Evolutionary conservation across 176 grass and related monocot species (phyloP), one percentile per base, ranked within the genome.

Genomic region (Alloteropsis semialata): DNA sequence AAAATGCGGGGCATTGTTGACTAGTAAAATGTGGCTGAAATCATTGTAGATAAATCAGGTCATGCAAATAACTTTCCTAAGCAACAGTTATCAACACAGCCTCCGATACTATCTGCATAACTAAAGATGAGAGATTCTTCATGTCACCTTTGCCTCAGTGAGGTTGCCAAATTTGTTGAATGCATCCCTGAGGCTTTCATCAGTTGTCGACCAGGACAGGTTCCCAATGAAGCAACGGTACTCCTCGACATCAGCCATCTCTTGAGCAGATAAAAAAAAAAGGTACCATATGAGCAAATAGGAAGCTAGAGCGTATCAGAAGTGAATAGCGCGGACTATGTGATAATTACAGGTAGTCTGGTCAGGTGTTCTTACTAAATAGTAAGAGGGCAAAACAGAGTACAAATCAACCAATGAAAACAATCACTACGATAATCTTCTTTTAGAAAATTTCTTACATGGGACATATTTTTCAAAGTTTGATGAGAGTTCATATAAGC

Each of bases 221-320:
- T 93, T 92, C 68, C 96, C 96, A 33, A 98, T 86, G 79, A 98
- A 98, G 71, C 90, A 92, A 39, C 96, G 87, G 84, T 79, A 98
- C 85, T 98, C 94, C 41, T 95, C 94, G 8, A 56, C 68, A 16
- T 91, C 87, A 13, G 85, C 66, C 82, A 94, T 94, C 21, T 55
- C 54, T 81, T 68, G 48, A 57, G 36, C 30, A 75, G 49, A 63
- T 32, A 67, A 62, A 54, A 6, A 71, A 67, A 21, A 9, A 15
- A 36, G 3, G 5, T 36, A 5, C 34, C 2, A 36, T 36, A 3
- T 36, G n/a, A n/a, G n/a, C n/a, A n/a, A n/a, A n/a, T n/a, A n/a
- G n/a, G n/a, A n/a, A n/a, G n/a, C n/a, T n/a, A n/a, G n/a, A n/a
- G n/a, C n/a, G n/a, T n/a, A n/a, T n/a, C n/a, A n/a, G n/a, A n/a